Conservation (phyloP, 2,329 filamentous ascomycete genomes). For the Phyllosticta citribraziliensis region DNA sequence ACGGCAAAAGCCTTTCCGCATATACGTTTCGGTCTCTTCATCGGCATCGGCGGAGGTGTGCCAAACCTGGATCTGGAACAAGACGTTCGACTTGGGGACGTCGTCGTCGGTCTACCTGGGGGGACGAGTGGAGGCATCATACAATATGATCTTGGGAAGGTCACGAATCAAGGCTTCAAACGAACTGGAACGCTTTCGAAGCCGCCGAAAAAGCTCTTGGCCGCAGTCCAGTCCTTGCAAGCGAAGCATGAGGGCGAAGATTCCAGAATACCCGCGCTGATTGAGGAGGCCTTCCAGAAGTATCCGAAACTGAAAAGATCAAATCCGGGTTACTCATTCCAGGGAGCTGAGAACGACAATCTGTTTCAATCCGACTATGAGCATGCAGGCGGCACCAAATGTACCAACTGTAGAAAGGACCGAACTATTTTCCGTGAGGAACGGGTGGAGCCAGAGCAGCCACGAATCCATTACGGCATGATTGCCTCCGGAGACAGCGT, state of each 20-base stretch:
- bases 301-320: not conserved
- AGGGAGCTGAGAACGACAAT: not conserved
- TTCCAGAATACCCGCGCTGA: not conserved
- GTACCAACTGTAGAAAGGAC: not conserved
- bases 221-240: not conserved
- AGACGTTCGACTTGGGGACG: not conserved
- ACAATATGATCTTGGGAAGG: not conserved
- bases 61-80: not conserved
- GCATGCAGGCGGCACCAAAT: not conserved
- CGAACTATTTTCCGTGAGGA: fast-evolving
- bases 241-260: not conserved
- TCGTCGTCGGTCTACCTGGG: not conserved
- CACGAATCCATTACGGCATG: not conserved
- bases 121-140: not conserved
- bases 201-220: not conserved
- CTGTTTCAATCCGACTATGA: not conserved
- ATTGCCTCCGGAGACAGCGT: not conserved
- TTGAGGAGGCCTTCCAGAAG: not conserved
- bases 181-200: not conserved
- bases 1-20: not conserved
- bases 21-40: not conserved
- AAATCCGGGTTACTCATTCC: not conserved
- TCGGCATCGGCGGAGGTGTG: not conserved
- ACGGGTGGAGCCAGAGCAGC: not conserved
- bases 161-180: not conserved